Percentiles rank a stretch among this genome's conserved stretches.
Evolutionary conservation across 345 rosid species (phyloP).

Genomic region (Litchi chinensis): DNA sequence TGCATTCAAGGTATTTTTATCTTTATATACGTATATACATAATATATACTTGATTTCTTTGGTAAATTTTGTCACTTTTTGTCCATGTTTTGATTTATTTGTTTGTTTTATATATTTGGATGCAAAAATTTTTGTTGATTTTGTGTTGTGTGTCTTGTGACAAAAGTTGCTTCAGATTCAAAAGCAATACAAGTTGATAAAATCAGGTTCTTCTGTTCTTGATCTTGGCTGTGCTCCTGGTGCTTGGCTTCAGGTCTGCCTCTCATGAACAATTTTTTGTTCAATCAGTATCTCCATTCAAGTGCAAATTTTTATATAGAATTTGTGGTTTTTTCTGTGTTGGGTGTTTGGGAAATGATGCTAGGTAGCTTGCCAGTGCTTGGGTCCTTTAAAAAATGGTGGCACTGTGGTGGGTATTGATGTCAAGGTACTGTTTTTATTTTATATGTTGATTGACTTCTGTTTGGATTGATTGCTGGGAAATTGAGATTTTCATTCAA

Average conservation of each 20-base stretch:
- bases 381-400: constrained; percentile 79
- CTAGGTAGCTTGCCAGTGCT: constrained; percentile 94
- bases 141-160: neutral
- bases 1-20: constrained; percentile 75
- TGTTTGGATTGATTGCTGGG: neutral
- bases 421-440: constrained; percentile 62
- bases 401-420: constrained; percentile 88
- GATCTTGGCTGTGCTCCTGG: constrained; percentile 99
- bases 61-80: neutral
- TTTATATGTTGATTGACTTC: neutral
- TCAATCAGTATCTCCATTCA: neutral
- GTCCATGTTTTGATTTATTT: neutral
- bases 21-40: neutral
- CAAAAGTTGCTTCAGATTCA: constrained; percentile 90
- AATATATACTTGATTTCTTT: neutral
- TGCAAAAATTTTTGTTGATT: neutral
- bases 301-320: constrained; percentile 2
- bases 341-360: constrained; percentile 4
- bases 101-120: neutral
- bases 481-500: neutral
- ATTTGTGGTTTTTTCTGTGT: neutral
- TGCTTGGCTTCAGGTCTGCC: constrained; percentile 95
- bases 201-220: constrained; percentile 84
- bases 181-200: constrained; percentile 75
- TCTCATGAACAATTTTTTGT: neutral